These are phyloP conservation scores for Quercus gilva DNA, from an alignment of 306 rosid species.

Conservation along the genomic window DNA sequence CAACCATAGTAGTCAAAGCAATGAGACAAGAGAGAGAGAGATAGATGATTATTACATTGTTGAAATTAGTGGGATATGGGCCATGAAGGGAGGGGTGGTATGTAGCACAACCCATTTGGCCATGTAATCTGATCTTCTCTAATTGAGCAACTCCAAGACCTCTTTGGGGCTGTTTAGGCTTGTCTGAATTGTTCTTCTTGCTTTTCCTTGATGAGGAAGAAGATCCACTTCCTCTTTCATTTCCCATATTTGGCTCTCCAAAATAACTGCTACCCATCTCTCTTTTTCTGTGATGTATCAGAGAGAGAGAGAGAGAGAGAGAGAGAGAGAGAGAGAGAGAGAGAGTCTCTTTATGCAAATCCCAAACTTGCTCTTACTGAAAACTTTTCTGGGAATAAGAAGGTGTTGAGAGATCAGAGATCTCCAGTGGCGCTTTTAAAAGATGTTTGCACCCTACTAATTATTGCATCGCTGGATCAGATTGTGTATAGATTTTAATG, in stretches of 20 bases:
- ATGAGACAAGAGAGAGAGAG: neutral
- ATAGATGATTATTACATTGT: conserved; percentile 38
- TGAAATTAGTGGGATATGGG: conserved; percentile 50
- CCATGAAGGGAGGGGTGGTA: conserved; percentile 41
- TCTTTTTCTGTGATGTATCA: neutral
- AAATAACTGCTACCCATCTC: conserved; percentile 68
- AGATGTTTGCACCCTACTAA: conserved; percentile 49
- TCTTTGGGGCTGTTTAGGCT: conserved; percentile 98
- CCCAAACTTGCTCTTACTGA: conserved; percentile 30
- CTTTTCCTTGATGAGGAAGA: conserved; percentile 70
- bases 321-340: neutral
- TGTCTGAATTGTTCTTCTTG: conserved; percentile 72
- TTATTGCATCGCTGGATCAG: conserved; percentile 99
- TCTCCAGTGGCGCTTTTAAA: conserved; percentile 54
- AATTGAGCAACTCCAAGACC: conserved; percentile 98
- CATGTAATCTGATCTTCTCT: conserved; percentile 98
- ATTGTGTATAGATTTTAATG: conserved; percentile 75
- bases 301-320: too few relatives aligned
- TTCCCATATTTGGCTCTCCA: conserved; percentile 87
- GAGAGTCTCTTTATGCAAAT: conserved; percentile 39
- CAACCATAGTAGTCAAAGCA: neutral
- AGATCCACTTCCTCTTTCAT: conserved; percentile 47
- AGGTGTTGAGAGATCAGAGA: conserved; percentile 55
- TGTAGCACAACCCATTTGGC: conserved; percentile 48
- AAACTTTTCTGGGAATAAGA: conserved; percentile 19